phyloP scores from a whole-genome alignment of 495 filamentous ascomycete species.

The Xylaria cubensis region DNA sequence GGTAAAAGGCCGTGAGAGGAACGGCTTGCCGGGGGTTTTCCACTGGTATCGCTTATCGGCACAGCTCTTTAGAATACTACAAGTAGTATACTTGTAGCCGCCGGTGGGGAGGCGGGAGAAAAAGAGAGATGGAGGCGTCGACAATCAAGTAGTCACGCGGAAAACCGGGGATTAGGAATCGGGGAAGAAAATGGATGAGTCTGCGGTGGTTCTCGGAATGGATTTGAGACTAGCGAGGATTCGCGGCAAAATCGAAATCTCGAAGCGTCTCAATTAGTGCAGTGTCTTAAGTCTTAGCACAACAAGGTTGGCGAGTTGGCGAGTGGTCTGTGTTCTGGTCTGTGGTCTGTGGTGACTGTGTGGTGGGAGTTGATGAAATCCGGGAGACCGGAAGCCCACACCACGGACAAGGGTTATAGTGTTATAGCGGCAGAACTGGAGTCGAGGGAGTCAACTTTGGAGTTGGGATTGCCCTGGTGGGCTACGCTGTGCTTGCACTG shows the following conservation, averaged over 20 bases:
- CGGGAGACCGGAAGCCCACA: slow-evolving; percentile 41
- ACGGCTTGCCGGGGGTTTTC: background rate
- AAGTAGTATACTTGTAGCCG: background rate
- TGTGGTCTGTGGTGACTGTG: background rate
- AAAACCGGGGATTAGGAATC: background rate
- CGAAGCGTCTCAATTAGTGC: slow-evolving; percentile 7
- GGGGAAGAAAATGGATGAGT: slow-evolving; percentile 8
- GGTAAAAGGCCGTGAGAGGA: background rate
- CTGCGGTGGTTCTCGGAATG: slow-evolving; percentile 17
- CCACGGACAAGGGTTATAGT: slow-evolving; percentile 35
- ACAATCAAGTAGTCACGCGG: slow-evolving; percentile 8
- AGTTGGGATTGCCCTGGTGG: background rate
- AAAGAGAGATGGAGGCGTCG: background rate
- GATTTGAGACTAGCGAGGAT: slow-evolving; percentile 34
- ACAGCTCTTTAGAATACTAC: background rate
- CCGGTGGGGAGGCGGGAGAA: background rate
- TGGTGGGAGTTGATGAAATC: slow-evolving; percentile 31
- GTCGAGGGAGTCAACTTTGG: background rate
- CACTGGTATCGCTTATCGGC: background rate
- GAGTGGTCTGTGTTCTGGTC: too few species aligned
- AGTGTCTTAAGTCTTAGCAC: background rate
- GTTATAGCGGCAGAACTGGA: slow-evolving; percentile 31
- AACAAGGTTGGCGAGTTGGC: background rate
- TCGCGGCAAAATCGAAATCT: slow-evolving; percentile 39
- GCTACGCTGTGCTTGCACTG: slow-evolving; percentile 5